These are phyloP conservation scores for Boechera divaricarpa DNA, from an alignment of 345 rosid species.

Conservation along the genomic window DNA sequence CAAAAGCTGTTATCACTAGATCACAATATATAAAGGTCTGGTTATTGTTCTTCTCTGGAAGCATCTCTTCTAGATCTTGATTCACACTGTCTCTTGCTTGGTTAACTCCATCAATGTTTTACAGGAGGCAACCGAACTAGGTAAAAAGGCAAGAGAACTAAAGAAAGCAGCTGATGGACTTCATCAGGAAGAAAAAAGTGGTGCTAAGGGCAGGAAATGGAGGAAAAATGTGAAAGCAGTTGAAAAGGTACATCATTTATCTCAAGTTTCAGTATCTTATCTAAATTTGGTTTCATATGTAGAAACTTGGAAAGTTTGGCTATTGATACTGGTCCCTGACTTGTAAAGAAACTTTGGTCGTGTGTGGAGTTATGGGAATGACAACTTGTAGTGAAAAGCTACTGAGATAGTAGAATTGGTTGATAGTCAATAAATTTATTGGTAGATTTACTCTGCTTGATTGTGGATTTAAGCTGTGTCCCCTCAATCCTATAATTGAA, in stretches of 20 bases:
- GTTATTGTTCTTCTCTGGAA: conserved; percentile 13
- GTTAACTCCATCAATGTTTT: conserved; percentile 24
- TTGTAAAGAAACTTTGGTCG: conserved; percentile 4
- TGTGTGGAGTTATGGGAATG: conserved; percentile 3
- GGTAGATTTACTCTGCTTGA: background rate
- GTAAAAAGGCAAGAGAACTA: conserved; percentile 94
- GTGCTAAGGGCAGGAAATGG: conserved; percentile 96
- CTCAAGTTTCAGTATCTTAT: conserved; percentile 25
- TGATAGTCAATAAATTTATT: background rate
- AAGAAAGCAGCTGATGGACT: conserved; percentile 96
- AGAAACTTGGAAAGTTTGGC: conserved; percentile 6
- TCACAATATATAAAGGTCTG: conserved; percentile 96
- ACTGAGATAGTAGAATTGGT: conserved; percentile 12
- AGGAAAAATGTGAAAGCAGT: conserved; percentile 93
- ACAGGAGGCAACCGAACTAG: conserved; percentile 99
- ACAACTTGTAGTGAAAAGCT: conserved; percentile 7
- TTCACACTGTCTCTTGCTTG: conserved; percentile 7
- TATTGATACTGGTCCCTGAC: background rate
- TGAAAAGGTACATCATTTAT: conserved; percentile 69
- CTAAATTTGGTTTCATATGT: background rate
- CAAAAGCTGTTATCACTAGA: conserved; percentile 97
- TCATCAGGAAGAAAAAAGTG: conserved; percentile 96
- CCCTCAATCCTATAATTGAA: conserved; percentile 12
- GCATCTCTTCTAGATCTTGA: conserved; percentile 15
- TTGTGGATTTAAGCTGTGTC: conserved; percentile 8